phyloP scores from a whole-genome alignment of 768 basidiomycete genomes.

The Strobilomyces dryophilus region DNA sequence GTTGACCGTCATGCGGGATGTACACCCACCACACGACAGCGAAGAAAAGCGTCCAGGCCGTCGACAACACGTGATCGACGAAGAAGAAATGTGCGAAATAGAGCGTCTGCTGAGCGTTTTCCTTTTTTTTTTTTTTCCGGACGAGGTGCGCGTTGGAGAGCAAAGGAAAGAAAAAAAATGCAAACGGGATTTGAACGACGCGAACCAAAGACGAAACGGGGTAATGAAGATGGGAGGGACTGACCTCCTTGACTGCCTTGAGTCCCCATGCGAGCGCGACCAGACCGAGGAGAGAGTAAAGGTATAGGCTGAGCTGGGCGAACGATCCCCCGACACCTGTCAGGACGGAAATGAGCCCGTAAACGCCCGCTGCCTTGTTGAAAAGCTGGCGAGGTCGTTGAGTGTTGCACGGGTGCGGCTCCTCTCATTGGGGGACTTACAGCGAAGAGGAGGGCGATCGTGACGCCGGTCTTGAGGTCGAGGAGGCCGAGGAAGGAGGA shows the following conservation, averaged over 20 bases:
- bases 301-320: slow-evolving; percentile 86
- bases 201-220: not conserved
- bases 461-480: slow-evolving; percentile 93
- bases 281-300: slow-evolving; percentile 86
- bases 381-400: slow-evolving; percentile 50
- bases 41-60: slow-evolving; percentile 91
- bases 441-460: slow-evolving; percentile 83
- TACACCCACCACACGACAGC: slow-evolving; percentile 87
- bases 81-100: slow-evolving; percentile 92
- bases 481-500: slow-evolving; percentile 80
- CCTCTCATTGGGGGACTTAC: slow-evolving; percentile 41
- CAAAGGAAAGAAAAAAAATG: not conserved
- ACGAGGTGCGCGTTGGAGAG: not conserved
- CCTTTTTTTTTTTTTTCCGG: slow-evolving; percentile 45
- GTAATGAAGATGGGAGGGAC: slow-evolving; percentile 25
- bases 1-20: slow-evolving; percentile 86
- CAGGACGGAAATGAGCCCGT: slow-evolving; percentile 88
- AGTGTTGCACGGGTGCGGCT: slow-evolving; percentile 1
- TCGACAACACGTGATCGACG: slow-evolving; percentile 86
- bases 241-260: slow-evolving; percentile 76
- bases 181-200: slow-evolving; percentile 9
- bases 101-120: slow-evolving; percentile 78
- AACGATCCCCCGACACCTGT: slow-evolving; percentile 93
- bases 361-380: slow-evolving; percentile 98
- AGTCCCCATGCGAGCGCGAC: slow-evolving; percentile 84